Evolutionary conservation across 2,329 filamentous ascomycete species (phyloP).

Genomic region (Sporothrix globosa): DNA sequence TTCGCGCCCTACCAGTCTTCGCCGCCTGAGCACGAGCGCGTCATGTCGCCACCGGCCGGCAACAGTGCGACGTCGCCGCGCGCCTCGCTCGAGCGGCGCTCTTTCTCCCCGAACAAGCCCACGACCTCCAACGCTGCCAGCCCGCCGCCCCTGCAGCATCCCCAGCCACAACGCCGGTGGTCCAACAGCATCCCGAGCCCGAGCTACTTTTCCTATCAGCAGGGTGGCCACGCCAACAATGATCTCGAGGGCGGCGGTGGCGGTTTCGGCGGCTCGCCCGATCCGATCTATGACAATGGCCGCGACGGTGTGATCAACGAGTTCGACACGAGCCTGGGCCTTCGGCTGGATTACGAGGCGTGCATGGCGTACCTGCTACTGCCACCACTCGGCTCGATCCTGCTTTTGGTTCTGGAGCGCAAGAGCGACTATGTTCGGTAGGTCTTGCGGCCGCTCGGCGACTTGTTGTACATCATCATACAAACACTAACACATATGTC

Average conservation of each 20-base stretch:
- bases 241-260: constrained; percentile 36
- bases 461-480: neutral
- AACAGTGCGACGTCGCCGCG: constrained; percentile 55
- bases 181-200: constrained; percentile 48
- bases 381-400: constrained; percentile 82
- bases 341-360: constrained; percentile 88
- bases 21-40: constrained; percentile 80
- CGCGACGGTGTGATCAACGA: constrained; percentile 67
- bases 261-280: constrained; percentile 35
- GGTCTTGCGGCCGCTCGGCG: constrained; percentile 37
- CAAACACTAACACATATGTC: neutral
- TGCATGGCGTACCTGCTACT: constrained; percentile 83
- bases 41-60: constrained; percentile 69
- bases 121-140: constrained; percentile 46
- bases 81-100: constrained; percentile 61
- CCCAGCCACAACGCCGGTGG: constrained; percentile 63
- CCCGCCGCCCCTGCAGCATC: constrained; percentile 54
- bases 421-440: constrained; percentile 97
- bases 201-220: constrained; percentile 41
- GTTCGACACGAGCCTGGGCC: constrained; percentile 87
- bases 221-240: constrained; percentile 35
- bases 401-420: constrained; percentile 83
- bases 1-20: constrained; percentile 97
- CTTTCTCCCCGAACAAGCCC: constrained; percentile 56
- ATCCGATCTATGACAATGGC: constrained; percentile 46